These are phyloP conservation scores for Moesziomyces aphidis DNA, from an alignment of 1,284 basidiomycete species.

Conservation along the genomic window DNA sequence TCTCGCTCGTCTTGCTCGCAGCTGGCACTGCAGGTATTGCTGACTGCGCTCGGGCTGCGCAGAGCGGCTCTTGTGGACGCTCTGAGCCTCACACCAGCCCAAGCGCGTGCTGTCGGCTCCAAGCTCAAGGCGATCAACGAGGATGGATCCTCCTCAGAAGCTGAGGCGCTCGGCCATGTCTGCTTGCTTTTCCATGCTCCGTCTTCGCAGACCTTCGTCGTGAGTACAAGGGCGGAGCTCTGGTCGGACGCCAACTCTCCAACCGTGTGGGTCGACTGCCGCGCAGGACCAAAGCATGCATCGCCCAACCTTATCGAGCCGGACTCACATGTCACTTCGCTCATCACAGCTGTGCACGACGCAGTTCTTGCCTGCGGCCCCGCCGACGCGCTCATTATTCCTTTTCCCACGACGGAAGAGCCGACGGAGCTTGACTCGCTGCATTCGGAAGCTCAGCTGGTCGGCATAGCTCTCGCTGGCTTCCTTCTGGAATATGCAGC, in stretches of 20 bases:
- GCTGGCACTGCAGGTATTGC: constrained; percentile 21
- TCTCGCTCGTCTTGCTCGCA: constrained; percentile 17
- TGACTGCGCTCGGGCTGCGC: constrained; percentile 19
- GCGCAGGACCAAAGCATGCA: constrained; percentile 5
- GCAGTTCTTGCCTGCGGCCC: neutral
- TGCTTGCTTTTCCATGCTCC: constrained; percentile 18
- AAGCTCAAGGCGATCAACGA: neutral
- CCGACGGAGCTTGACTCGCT: neutral
- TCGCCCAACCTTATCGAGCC: constrained; percentile 5
- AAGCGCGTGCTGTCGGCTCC: constrained; percentile 15
- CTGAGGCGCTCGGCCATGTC: neutral
- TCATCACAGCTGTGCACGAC: constrained; percentile 6
- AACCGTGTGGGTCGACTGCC: constrained; percentile 15
- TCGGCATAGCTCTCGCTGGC: constrained; percentile 25
- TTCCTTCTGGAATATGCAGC: constrained; percentile 31
- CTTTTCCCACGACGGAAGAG: neutral
- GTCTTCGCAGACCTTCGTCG: constrained; percentile 22
- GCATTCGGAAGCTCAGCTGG: constrained; percentile 11
- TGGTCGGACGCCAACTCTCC: constrained; percentile 10
- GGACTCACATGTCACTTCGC: constrained; percentile 8
- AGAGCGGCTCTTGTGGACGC: constrained; percentile 31
- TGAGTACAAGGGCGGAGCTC: constrained; percentile 12
- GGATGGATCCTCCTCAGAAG: neutral
- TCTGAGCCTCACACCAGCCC: constrained; percentile 9
- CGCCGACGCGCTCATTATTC: constrained; percentile 8